Percentiles rank a stretch among this genome's conserved stretches.
These are phyloP conservation scores for Brassica rapa DNA, from an alignment of 345 rosid species.

Conservation along the genomic window DNA sequence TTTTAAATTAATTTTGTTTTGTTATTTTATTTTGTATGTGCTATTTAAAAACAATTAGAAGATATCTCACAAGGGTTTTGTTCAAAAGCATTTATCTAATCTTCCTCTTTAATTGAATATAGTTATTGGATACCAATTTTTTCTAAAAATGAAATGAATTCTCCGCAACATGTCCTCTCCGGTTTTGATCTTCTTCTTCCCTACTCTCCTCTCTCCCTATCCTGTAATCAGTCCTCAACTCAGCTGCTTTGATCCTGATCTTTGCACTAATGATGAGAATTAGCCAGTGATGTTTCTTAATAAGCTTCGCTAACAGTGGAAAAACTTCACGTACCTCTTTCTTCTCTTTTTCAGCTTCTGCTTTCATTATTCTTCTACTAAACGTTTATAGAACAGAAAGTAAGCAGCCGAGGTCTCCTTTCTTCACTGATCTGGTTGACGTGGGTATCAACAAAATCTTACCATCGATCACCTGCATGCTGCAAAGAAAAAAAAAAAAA, in stretches of 20 bases:
- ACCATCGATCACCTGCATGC: conserved; percentile 92
- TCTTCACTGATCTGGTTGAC: conserved; percentile 69
- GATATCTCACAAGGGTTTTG: too few species aligned
- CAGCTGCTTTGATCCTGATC: conserved; percentile 21
- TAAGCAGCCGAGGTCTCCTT: conserved; percentile 87
- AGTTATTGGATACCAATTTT: conserved; percentile 16
- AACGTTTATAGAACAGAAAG: conserved; percentile 91
- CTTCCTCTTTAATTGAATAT: conserved; percentile 32
- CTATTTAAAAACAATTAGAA: too few species aligned
- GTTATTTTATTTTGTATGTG: too few species aligned
- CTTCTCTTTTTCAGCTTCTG: not conserved
- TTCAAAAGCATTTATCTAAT: not conserved
- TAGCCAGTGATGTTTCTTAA: conserved; percentile 6
- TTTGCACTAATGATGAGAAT: conserved; percentile 10
- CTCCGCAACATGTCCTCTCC: conserved; percentile 1
- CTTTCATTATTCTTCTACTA: conserved; percentile 45
- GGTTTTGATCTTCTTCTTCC: not conserved
- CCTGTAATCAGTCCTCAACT: not conserved
- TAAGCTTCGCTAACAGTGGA: conserved; percentile 12
- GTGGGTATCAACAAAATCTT: conserved; percentile 83
- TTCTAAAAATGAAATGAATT: conserved; percentile 23
- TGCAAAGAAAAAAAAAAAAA: conserved; percentile 33
- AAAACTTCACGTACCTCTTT: conserved; percentile 22
- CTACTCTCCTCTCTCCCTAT: not conserved
- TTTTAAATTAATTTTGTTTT: too few species aligned